Conservation (phyloP, 2,329 filamentous ascomycete genomes). For the Metarhizium robertsii region DNA sequence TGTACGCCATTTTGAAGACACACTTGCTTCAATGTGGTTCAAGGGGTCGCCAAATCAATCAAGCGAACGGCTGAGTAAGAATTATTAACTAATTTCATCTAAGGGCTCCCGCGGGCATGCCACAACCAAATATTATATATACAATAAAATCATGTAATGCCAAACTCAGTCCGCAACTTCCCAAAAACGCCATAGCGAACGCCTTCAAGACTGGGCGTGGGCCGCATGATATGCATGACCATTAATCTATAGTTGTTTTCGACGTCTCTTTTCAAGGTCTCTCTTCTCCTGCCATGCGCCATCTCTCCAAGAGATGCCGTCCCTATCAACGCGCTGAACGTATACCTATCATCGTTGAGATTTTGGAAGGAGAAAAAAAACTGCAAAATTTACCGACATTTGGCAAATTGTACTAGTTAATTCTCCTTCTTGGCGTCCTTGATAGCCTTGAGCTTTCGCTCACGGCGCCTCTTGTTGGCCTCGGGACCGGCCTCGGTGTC, state of each 20-base stretch:
- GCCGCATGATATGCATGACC: conserved; percentile 6
- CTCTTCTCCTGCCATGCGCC: neutral
- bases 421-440: conserved; percentile 54
- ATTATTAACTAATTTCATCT: conserved; percentile 5
- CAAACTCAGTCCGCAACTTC: conserved; percentile 14
- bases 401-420: conserved; percentile 27
- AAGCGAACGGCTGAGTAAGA: conserved; percentile 2
- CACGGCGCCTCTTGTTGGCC: conserved; percentile 73
- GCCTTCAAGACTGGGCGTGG: conserved; percentile 13
- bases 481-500: conserved; percentile 91
- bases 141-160: conserved; percentile 14
- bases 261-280: neutral
- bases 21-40: neutral
- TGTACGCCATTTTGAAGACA: neutral
- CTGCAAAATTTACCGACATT: neutral
- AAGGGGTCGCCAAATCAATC: neutral
- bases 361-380: neutral
- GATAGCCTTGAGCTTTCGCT: conserved; percentile 61
- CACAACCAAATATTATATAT: conserved; percentile 15
- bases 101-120: conserved; percentile 1
- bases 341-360: neutral
- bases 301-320: too few relatives aligned
- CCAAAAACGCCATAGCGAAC: conserved; percentile 20
- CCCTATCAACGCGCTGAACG: neutral
- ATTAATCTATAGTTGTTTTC: conserved; percentile 7